Evolutionary conservation across 2,329 filamentous ascomycete species (phyloP).

Genomic region (Xylariaceae sp.): DNA sequence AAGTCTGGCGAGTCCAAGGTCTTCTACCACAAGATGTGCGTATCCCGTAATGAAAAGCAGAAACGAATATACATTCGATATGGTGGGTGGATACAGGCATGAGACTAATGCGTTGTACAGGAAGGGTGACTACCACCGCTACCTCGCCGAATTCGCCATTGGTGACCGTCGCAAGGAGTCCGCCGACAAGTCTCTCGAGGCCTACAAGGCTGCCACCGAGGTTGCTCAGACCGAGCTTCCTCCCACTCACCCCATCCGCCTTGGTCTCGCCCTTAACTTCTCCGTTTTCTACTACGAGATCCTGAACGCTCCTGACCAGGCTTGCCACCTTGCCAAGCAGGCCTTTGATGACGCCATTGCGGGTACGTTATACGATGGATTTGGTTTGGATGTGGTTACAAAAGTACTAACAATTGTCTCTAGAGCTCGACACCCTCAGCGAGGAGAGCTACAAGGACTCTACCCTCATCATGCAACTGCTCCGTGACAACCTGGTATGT

Average conservation of each 20-base stretch:
- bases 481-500: slow-evolving; percentile 89
- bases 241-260: slow-evolving; percentile 87
- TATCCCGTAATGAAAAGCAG: slow-evolving; percentile 12
- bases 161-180: slow-evolving; percentile 93
- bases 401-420: slow-evolving; percentile 24
- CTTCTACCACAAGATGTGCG: slow-evolving; percentile 99
- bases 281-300: slow-evolving; percentile 99
- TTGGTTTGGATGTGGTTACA: background rate
- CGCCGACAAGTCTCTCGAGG: slow-evolving; percentile 89
- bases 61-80: background rate
- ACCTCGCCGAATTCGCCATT: slow-evolving; percentile 93
- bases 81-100: background rate
- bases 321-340: slow-evolving; percentile 95
- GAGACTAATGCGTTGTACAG: slow-evolving; percentile 43
- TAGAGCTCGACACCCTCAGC: slow-evolving; percentile 91
- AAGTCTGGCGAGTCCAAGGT: slow-evolving; percentile 97
- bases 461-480: slow-evolving; percentile 96
- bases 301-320: slow-evolving; percentile 95
- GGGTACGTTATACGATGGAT: slow-evolving; percentile 35
- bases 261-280: slow-evolving; percentile 90
- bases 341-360: slow-evolving; percentile 96
- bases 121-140: slow-evolving; percentile 99
- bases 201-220: slow-evolving; percentile 92
- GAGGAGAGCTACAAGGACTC: slow-evolving; percentile 99
- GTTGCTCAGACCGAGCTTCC: slow-evolving; percentile 84